phyloP scores from a whole-genome alignment of 305 asterid genomes.

The Fraxinus ornus region DNA sequence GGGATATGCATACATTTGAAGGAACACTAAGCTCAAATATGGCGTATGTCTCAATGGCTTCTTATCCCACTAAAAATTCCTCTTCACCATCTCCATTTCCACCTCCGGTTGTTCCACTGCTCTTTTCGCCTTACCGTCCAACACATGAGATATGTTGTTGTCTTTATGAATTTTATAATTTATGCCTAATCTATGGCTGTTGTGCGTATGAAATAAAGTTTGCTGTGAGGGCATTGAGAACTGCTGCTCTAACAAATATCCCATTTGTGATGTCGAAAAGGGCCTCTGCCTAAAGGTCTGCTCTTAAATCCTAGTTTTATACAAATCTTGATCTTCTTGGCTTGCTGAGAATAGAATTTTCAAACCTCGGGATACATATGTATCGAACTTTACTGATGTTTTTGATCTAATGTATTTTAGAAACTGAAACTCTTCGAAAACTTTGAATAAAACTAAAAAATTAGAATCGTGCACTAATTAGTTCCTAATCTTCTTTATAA shows the following conservation, averaged over 20 bases:
- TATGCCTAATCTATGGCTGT: constrained; percentile 26
- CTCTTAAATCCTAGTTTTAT: neutral
- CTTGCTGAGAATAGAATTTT: neutral
- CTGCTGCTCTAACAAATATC: constrained; percentile 28
- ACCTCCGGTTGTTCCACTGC: neutral
- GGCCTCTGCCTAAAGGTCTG: constrained; percentile 27
- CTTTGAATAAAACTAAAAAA: neutral
- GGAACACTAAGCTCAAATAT: constrained; percentile 20
- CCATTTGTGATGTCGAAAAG: constrained; percentile 26
- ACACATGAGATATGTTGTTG: constrained; percentile 25
- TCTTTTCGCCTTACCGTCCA: constrained; percentile 13
- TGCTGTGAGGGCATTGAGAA: constrained; percentile 16
- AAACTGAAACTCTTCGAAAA: neutral
- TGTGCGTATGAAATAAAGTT: constrained; percentile 25
- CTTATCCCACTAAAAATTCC: constrained; percentile 27
- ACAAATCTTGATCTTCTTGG: neutral
- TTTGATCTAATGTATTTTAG: neutral
- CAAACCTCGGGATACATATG: neutral
- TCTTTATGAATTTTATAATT: neutral
- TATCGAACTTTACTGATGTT: neutral
- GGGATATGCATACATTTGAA: constrained; percentile 26
- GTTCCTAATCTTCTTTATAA: neutral
- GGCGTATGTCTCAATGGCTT: constrained; percentile 38
- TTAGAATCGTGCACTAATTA: neutral
- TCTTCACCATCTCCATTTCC: constrained; percentile 3